Base-by-base conservation (phyloP, 306 rosid genomes). In the Citrullus mucosospermus region DNA sequence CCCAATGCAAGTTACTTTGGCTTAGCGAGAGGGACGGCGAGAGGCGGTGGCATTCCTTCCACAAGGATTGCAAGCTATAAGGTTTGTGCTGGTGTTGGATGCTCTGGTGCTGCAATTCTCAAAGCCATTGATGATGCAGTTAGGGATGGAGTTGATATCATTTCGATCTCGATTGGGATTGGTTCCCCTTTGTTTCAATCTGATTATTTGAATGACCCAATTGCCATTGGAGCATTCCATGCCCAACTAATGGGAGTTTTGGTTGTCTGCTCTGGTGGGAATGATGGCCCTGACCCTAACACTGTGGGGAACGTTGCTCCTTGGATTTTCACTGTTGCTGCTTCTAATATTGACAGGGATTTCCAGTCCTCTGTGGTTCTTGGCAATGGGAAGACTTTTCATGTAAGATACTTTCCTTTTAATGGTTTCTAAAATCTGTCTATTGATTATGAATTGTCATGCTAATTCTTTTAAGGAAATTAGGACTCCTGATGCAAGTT, bases 211-310 rank as follows among this genome's bases (percentile, higher is more conserved):
- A 86, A 53, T 67, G 98, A 95, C 72, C 92, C 96, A 7, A 92
- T 95, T 32, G 93, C 98, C 76, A 89, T 95, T 56, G 98, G 98
- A 85, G 91, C 98, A 55, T 92, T 95, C 69, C 98, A 95, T 87
- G 97, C 98, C 22, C 92, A 91, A 66, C 84, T 86, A 83, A 86
- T 48, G 79, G 96, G 98, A 76, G 91, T 95, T 57, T 38, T 91
- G 92, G 98, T 95, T 39, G 87, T 91, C 39, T 89, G 97, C 78
- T 95, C 98, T 34, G 98, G 88, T 12, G 98, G 98, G 53, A 95
- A 95, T 77, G 95, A 90, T 79, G 98, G 98, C 48, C 97, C 98
- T 46, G 88, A 89, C 84, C 84, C 92, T 83, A 83, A 76, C 80
- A 89, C 96, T 9, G 83, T 91, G 81, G 95, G 85, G 16, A 95